Evolutionary conservation across 192 early-diverging fungal genomes (phyloP), one percentile per base, ranked within the genome.

Genomic region (Backusella tuberculispora): DNA sequence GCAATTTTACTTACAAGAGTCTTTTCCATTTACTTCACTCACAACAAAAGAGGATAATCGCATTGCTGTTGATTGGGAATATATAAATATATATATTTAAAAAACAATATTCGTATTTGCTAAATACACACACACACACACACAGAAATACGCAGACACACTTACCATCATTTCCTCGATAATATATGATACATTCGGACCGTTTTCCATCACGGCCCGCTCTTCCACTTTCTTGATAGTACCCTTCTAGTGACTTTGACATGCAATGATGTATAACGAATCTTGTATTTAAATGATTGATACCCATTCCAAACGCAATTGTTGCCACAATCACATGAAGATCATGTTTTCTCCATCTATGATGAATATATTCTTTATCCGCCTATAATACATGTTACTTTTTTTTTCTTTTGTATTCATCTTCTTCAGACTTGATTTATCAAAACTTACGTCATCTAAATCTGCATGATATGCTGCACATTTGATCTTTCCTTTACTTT

Each of bases 291-390:
- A 86, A 76, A 72, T 94, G 90, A 76, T 94, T 90, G 8, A 93
- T 87, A 13, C 92, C 92, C 81, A 94, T 80, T 10, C 92, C 92
- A 83, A 93, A 93, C 0, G 91, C 92, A 43, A 93, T 89, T 0
- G 92, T 94, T 6, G 93, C 92, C 2, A 91, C 88, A 63, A 92
- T 80, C 34, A 94, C 88, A 60, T 94, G 84, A 0, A 94, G 75
- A 40, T 86, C 74, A 56, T 91, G 90, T 8, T 73, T 76, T 74
- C 90, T 91, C 98, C 96, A 98, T 40, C 85, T 85, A 67, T 88
- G 82, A 82, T 99, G 98, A 41, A 95, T 90, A 1, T 87, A 80
- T 26, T 86, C 77, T 13, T 94, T 86, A 68, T 97, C 96, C 65
- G 88, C 89, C 81, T 95, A 75, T 77, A 47, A 26, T 7, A n/a